Evolutionary conservation across 106 monocot species (phyloP).

Genomic region (Phalaenopsis aphrodite): DNA sequence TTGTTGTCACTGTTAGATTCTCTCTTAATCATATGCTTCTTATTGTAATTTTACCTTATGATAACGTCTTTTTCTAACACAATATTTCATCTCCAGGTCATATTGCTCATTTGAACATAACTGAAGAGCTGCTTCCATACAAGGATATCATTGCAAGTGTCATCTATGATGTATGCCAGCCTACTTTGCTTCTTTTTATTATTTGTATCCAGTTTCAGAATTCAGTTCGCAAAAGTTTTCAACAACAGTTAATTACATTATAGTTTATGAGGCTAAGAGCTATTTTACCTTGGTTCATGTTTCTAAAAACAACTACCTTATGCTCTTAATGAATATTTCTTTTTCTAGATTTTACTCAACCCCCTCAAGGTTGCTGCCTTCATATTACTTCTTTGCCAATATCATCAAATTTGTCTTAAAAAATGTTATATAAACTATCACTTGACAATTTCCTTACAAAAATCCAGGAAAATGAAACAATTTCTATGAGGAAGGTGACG

Average conservation of each 20-base stretch:
- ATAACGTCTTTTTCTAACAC: conserved; percentile 8
- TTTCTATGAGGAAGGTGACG: background rate
- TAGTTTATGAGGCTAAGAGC: background rate
- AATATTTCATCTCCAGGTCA: conserved; percentile 63
- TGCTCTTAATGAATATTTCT: background rate
- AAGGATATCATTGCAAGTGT: conserved; percentile 88
- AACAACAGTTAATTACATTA: background rate
- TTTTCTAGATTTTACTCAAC: background rate
- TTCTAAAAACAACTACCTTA: background rate
- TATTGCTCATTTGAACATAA: conserved; percentile 88
- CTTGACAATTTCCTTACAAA: background rate
- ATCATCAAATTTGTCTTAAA: background rate
- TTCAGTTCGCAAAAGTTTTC: background rate
- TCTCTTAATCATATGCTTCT: background rate
- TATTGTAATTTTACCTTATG: background rate
- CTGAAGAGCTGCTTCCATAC: conserved; percentile 63
- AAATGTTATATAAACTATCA: background rate
- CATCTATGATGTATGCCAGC: conserved; percentile 85
- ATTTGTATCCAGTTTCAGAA: background rate
- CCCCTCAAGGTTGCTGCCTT: background rate
- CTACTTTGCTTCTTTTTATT: background rate
- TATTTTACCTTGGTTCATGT: background rate
- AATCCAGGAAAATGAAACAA: background rate
- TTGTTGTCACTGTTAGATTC: background rate
- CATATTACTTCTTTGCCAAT: background rate